These are phyloP conservation scores for Candida pseudoviswanathii DNA, from an alignment of 1,139 yeast genomes.

Conservation along the genomic window DNA sequence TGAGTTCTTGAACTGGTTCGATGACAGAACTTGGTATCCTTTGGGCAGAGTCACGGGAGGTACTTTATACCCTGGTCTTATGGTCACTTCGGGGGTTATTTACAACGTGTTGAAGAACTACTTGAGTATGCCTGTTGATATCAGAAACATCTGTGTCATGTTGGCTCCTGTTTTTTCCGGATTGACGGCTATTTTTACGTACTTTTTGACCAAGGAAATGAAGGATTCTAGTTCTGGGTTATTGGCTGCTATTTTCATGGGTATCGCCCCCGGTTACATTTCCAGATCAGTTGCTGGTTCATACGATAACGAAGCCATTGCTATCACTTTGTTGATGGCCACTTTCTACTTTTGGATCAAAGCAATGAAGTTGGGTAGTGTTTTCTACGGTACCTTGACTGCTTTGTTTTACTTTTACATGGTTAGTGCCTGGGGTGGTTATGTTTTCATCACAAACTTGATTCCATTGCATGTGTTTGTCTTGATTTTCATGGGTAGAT, in stretches of 20 bases:
- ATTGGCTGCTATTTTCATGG: slow-evolving; percentile 91
- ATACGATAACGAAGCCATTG: slow-evolving; percentile 98
- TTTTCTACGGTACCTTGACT: slow-evolving; percentile 79
- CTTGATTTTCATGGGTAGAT: slow-evolving; percentile 91
- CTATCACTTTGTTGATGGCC: slow-evolving; percentile 92
- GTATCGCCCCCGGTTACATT: slow-evolving; percentile 97
- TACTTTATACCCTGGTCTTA: slow-evolving; percentile 94
- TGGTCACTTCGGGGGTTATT: slow-evolving; percentile 93
- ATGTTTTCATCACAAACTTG: slow-evolving; percentile 96
- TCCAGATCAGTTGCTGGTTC: slow-evolving; percentile 99
- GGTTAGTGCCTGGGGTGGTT: slow-evolving; percentile 99
- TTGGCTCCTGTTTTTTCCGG: slow-evolving; percentile 97
- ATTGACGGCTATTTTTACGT: slow-evolving; percentile 90
- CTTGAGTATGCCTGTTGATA: slow-evolving; percentile 84
- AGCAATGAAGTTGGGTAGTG: slow-evolving; percentile 87
- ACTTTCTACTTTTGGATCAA: slow-evolving; percentile 97
- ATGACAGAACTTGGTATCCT: slow-evolving; percentile 99
- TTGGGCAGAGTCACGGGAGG: slow-evolving; percentile 99
- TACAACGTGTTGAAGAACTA: slow-evolving; percentile 70
- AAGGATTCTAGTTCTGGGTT: slow-evolving; percentile 90
- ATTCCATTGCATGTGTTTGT: slow-evolving; percentile 95
- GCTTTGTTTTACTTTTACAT: slow-evolving; percentile 93
- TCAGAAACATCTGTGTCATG: slow-evolving; percentile 92
- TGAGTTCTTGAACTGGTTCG: slow-evolving; percentile 97
- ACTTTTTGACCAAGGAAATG: slow-evolving; percentile 85